Percentiles rank a stretch among this genome's conserved stretches.
Conservation (phyloP, 495 filamentous ascomycete genomes). For the Podospora australis region DNA sequence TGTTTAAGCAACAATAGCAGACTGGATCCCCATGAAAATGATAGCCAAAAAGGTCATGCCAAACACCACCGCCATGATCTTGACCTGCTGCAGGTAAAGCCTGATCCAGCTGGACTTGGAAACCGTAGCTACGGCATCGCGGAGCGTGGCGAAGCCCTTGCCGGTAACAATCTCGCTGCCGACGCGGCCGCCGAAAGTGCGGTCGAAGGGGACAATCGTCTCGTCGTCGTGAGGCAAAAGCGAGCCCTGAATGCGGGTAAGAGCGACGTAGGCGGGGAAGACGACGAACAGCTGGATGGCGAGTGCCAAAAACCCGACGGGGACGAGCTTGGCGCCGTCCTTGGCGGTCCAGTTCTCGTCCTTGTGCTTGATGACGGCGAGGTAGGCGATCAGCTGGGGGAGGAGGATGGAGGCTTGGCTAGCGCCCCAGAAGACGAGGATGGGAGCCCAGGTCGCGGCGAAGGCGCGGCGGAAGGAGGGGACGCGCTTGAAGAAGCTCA, state of each 20-base stretch:
- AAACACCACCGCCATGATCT: slow-evolving; percentile 47
- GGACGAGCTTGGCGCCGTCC: slow-evolving; percentile 28
- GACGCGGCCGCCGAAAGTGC: slow-evolving; percentile 42
- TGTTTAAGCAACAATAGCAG: too few species aligned
- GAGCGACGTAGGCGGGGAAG: slow-evolving; percentile 36
- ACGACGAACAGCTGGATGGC: slow-evolving; percentile 27
- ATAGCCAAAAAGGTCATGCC: too few species aligned
- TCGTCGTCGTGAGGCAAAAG: slow-evolving; percentile 45
- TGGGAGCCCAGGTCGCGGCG: slow-evolving; percentile 36
- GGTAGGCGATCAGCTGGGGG: slow-evolving; percentile 21
- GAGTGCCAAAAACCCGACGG: slow-evolving; percentile 23
- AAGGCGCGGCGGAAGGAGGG: slow-evolving; percentile 38
- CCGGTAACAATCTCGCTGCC: slow-evolving; percentile 59
- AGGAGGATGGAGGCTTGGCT: slow-evolving; percentile 17
- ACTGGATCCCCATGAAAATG: too few species aligned
- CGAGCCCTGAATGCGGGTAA: slow-evolving; percentile 45
- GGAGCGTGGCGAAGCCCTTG: slow-evolving; percentile 57
- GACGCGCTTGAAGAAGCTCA: slow-evolving; percentile 37
- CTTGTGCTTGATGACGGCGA: slow-evolving; percentile 23
- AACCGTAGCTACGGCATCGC: slow-evolving; percentile 68
- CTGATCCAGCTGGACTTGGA: slow-evolving; percentile 57
- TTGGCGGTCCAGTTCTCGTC: slow-evolving; percentile 12
- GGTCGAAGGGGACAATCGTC: slow-evolving; percentile 46
- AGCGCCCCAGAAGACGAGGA: slow-evolving; percentile 30
- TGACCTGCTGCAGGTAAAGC: slow-evolving; percentile 60